Percentiles rank a stretch among this genome's conserved stretches.
Evolutionary conservation across 306 rosid genomes (phyloP).

Genomic region (Hylodesmum podocarpum): DNA sequence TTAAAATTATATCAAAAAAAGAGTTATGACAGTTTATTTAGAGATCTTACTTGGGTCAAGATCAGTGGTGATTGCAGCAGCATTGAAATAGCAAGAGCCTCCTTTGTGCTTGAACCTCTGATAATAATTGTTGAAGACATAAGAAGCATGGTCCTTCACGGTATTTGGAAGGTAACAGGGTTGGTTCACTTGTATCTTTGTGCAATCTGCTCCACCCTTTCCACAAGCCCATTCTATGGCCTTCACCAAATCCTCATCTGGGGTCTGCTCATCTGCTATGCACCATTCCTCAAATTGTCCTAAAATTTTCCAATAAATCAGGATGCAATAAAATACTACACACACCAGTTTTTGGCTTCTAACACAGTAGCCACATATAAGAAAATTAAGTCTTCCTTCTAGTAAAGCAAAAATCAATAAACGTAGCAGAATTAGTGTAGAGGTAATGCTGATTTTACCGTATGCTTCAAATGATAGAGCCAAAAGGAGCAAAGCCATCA

Average conservation of each 20-base stretch:
- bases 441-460: slow-evolving; percentile 30
- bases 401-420: not conserved
- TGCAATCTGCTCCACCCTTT: slow-evolving; percentile 66
- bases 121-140: slow-evolving; percentile 68
- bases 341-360: not conserved
- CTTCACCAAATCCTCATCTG: slow-evolving; percentile 60
- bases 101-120: slow-evolving; percentile 68
- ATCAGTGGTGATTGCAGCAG: slow-evolving; percentile 70
- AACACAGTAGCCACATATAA: not conserved
- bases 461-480: slow-evolving; percentile 23
- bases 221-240: slow-evolving; percentile 83
- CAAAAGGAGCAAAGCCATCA: slow-evolving; percentile 25
- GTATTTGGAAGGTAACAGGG: slow-evolving; percentile 67
- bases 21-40: slow-evolving; percentile 5
- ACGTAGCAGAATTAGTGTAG: not conserved
- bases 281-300: slow-evolving; percentile 75
- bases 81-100: slow-evolving; percentile 70
- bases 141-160: slow-evolving; percentile 64
- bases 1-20: not conserved
- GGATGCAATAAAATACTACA: not conserved
- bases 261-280: slow-evolving; percentile 77
- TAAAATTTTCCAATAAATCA: slow-evolving; percentile 29
- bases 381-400: not conserved
- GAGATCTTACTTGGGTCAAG: slow-evolving; percentile 73
- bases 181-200: slow-evolving; percentile 49